Evolutionary conservation across 148 eudicot species (phyloP).

Genomic region (Camellia lanceoleosa): DNA sequence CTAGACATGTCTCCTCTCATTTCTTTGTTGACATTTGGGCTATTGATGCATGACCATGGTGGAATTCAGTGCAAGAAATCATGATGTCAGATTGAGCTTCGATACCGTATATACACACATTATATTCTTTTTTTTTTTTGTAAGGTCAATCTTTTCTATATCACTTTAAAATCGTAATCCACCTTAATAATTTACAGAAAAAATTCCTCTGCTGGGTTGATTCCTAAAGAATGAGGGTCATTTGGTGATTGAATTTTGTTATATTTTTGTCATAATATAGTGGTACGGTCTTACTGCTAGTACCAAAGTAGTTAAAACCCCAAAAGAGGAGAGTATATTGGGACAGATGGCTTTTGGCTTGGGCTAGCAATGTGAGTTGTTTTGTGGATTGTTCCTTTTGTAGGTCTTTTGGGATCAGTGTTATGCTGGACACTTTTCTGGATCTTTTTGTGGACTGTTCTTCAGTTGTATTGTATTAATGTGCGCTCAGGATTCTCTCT

Average conservation of each 20-base stretch:
- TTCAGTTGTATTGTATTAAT: neutral
- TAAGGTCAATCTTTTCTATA: neutral
- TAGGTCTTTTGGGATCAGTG: neutral
- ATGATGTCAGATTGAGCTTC: conserved; percentile 3
- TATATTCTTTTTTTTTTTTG: neutral
- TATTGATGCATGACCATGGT: neutral
- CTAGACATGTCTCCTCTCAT: conserved; percentile 2
- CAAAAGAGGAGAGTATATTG: neutral
- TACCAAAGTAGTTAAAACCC: neutral
- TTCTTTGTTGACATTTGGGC: conserved; percentile 7
- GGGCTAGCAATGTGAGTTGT: neutral
- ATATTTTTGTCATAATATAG: neutral
- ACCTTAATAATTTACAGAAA: neutral
- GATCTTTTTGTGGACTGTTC: too few species aligned
- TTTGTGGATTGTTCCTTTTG: neutral
- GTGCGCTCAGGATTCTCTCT: neutral
- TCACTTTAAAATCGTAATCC: neutral
- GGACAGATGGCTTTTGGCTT: neutral
- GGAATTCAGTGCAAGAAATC: neutral
- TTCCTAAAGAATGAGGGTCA: neutral
- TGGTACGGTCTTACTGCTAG: neutral
- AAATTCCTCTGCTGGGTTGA: neutral
- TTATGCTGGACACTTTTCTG: neutral
- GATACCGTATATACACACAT: neutral
- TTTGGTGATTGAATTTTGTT: neutral